Base-by-base conservation (phyloP, 2,329 filamentous ascomycete species). In the Didymella segeticola region DNA sequence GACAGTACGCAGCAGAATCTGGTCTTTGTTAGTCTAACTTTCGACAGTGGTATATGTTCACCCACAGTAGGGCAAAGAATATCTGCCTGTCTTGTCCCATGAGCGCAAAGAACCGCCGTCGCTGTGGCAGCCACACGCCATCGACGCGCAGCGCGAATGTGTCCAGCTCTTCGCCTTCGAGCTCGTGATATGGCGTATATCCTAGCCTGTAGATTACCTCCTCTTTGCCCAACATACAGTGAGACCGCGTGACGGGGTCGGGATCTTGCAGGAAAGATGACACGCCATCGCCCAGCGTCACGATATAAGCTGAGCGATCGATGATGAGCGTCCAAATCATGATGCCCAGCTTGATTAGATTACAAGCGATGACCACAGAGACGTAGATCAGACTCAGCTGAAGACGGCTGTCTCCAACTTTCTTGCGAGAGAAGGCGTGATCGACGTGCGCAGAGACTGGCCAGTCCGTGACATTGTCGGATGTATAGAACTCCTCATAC, bases 271-370 rank as follows among this genome's bases (percentile, higher is more conserved):
- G 36, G 17, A 64, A 66, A 1, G 63, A 63, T 4, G 53, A 58
- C 5, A 50, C 33, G 0, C 53, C 58, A 26, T 67, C 64, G 10
- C 64, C 66, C 0, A 63, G 20, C 0, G 63, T 69, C 14, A 69
- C 54, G 1, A 66, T 22, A 14, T 61, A 60, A 6, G 47, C 30
- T 7, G 42, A 41, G 10, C 31, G 19, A 9, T 61, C 53, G 12
- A 36, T 53, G 14, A 54, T 23, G 1, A 62, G 42, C 6, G 56
- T 47, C 20, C 22, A 58, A 2, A 61, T 14, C 53, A 68, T 66
- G 10, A 48, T 47, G 12, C 30, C n/a, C 1, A 62, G 38, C 34
- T 68, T 68, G 11, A 50, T 2, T 5, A 25, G 2, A 10, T 36
- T 36, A 22, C 15, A 62, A 7, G 55, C 34, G 11, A 62, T 62